Percentiles rank a stretch among this genome's conserved stretches.
Conservation (phyloP, 2,329 filamentous ascomycete species). For the Tolypocladium pustulatum region DNA sequence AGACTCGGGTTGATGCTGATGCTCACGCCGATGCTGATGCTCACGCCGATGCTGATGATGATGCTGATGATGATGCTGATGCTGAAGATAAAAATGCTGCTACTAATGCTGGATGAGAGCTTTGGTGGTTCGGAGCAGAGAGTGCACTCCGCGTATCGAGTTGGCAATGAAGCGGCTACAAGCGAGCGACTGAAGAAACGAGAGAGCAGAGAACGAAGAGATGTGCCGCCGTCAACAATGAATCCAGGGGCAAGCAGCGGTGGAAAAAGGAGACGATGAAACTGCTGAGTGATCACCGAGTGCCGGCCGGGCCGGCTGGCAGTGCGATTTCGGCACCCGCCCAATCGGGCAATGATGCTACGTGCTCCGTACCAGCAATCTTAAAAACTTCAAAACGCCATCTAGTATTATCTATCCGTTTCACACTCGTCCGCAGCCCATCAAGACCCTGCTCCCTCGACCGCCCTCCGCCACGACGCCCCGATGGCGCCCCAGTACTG, state of each 20-base stretch:
- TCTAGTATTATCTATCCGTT: background rate
- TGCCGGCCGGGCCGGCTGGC: background rate
- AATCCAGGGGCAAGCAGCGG: background rate
- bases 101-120: too few relatives aligned
- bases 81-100: too few relatives aligned
- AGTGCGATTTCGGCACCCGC: background rate
- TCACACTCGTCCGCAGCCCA: background rate
- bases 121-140: background rate
- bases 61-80: background rate
- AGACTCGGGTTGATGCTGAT: background rate
- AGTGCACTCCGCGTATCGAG: background rate
- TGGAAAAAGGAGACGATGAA: background rate
- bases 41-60: background rate
- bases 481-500: conserved; percentile 45
- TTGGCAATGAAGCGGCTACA: background rate
- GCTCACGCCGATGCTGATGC: background rate
- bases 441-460: background rate
- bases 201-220: background rate
- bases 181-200: background rate
- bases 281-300: background rate
- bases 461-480: conserved; percentile 12
- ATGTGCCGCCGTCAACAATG: background rate
- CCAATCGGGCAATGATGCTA: background rate
- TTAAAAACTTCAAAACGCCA: background rate
- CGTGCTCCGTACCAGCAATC: background rate